These are phyloP conservation scores for Gloeostereum incarnatum DNA, from an alignment of 768 basidiomycete genomes.

Conservation along the genomic window DNA sequence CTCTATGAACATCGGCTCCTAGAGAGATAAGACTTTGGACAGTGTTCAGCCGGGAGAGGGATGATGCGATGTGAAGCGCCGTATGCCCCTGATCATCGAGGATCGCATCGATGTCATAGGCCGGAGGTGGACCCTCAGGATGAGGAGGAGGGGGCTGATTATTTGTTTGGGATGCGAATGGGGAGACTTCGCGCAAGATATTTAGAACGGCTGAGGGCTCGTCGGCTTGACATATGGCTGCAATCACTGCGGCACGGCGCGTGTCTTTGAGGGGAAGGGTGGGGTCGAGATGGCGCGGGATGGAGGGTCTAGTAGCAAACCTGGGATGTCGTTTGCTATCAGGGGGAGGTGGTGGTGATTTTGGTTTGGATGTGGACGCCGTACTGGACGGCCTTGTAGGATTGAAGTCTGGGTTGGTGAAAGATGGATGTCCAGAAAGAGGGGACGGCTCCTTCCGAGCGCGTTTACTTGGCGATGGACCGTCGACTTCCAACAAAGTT, in stretches of 20 bases:
- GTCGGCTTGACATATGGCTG: constrained; percentile 60
- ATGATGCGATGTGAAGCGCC: constrained; percentile 87
- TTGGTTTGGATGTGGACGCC: constrained; percentile 12
- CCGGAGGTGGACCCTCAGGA: neutral
- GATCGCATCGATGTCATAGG: constrained; percentile 69
- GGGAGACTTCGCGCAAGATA: constrained; percentile 54
- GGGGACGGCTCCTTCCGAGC: constrained; percentile 45
- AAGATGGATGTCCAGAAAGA: constrained; percentile 19
- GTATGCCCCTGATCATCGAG: constrained; percentile 95
- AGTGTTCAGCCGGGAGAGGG: constrained; percentile 62
- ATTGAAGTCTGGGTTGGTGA: constrained; percentile 9
- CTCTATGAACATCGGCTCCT: constrained; percentile 85
- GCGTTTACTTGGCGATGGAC: constrained; percentile 67
- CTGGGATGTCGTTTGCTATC: constrained; percentile 42
- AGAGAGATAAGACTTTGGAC: constrained; percentile 61
- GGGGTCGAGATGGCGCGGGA: constrained; percentile 43
- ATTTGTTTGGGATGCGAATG: constrained; percentile 13
- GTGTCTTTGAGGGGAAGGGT: constrained; percentile 41
- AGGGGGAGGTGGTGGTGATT: constrained; percentile 24
- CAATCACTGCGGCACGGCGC: constrained; percentile 53
- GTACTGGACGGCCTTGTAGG: constrained; percentile 5
- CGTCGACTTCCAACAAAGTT: constrained; percentile 21
- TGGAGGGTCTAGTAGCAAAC: constrained; percentile 57
- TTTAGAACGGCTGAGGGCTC: constrained; percentile 56
- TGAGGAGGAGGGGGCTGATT: constrained; percentile 12